A percentile compares a stretch with the other conserved stretches of the same genome.
These are phyloP conservation scores for Aspergillus phoenicis DNA, from an alignment of 2,329 filamentous ascomycete species.

Conservation along the genomic window DNA sequence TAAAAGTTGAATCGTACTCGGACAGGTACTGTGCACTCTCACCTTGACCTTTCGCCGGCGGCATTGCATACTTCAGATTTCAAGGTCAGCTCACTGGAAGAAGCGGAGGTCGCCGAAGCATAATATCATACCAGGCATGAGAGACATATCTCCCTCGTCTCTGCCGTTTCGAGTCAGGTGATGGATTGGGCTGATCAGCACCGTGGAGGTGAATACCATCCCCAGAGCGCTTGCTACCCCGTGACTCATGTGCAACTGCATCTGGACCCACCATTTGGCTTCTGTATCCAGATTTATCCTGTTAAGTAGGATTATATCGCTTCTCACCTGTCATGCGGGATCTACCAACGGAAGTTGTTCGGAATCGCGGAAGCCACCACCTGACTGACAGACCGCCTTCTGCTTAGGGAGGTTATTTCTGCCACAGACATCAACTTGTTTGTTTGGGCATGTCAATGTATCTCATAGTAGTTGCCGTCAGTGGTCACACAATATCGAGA, in stretches of 20 bases:
- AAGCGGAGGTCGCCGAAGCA: neutral
- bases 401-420: no score
- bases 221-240: neutral
- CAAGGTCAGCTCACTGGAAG: neutral
- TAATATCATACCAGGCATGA: constrained; percentile 24
- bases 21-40: neutral
- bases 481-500: no score
- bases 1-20: neutral
- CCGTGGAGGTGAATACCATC: neutral
- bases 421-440: no score
- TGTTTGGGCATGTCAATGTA: no score
- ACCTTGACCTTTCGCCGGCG: constrained; percentile 26
- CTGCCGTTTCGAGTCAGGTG: constrained; percentile 4
- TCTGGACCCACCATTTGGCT: neutral
- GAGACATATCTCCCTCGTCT: constrained; percentile 26
- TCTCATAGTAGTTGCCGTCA: no score
- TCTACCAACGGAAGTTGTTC: neutral
- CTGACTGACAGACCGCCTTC: neutral
- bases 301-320: neutral
- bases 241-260: neutral
- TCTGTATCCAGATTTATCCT: neutral
- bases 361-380: neutral
- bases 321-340: neutral
- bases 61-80: constrained; percentile 19
- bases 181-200: neutral